Base-by-base conservation (phyloP, 306 rosid species). In the Fagus sylvatica region DNA sequence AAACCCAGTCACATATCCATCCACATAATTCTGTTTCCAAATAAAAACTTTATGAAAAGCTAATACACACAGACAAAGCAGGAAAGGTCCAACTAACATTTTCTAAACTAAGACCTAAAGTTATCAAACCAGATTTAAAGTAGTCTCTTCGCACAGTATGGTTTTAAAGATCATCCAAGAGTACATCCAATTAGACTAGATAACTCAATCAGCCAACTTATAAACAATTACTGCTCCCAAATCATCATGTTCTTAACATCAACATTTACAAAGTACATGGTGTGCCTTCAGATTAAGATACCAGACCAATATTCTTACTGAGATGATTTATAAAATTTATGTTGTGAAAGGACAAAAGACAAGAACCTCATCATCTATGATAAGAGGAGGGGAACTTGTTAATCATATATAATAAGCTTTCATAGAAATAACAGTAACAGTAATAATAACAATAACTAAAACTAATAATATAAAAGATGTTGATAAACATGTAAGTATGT, bases 401-500 rank as follows among this genome's bases (percentile, higher is more conserved):
- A 65, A 65, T 17, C 73, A 71, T 2, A 16, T 46, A 22, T 17
- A 40, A 54, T 11, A 6, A 42, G 51, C 33, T 40, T 57, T 17
- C 1, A 0, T 16, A 15, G 36, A 11, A 40, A 61, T 15, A 73
- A 60, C 8, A 69, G 49, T 12, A 43, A 2, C 46, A 43, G 4
- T 43, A 43, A 43, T 43, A 65, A 72, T 6, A 59, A 59, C 1
- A 22, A 64, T 5, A 11, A 0, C 17, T 6, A 19, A 49, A 8
- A 67, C 79, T 6, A 59, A 0, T 61, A 48, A 65, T 13, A 40
- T 60, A 75, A 55, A 71, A 78, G 71, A 73, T 41, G 46, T 17
- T 28, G 16, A 62, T 34, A 67, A 69, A 19, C 55, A 75, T 78
- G 55, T 37, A 74, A 70, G 56, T 71, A 67, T 64, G 73, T 53